Evolutionary conservation across 2,329 filamentous ascomycete genomes (phyloP), one percentile per base, ranked within the genome.

Genomic region (Arthrobotrys conoides): DNA sequence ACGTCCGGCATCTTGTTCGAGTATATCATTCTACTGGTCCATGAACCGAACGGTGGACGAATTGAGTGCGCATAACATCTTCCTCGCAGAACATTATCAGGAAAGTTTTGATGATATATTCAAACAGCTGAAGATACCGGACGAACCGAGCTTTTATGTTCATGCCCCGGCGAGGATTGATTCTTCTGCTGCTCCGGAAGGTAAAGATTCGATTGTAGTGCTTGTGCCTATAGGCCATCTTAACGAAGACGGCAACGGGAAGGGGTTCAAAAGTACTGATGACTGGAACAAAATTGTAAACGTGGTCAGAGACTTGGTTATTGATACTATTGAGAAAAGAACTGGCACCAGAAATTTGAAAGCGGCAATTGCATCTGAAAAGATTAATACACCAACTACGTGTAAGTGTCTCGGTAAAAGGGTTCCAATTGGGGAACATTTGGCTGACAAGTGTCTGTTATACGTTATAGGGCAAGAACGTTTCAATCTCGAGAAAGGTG

Each of bases 51-150:
- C 87, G 65, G 85, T 93, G 0, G 88, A 89, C 0, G 88, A 91
- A 83, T 87, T 94, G 1, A 86, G 87, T 18, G 88, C 90, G 0
- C 92, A 94, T 84, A 94, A 93, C 83, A 92, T 93, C 81, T 94
- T 94, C 85, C 88, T 93, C 5, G 91, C 91, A 1, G 89, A 92
- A 81, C 87, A 91, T 80, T 94, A 93, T 83, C 87, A 87, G 64
- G 90, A 91, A 81, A 90, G 88, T n/a, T 93, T 93, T 82, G 91
- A 93, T 83, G 88, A 88, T 75, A 93, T 93, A 76, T 93, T 94
- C 86, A 89, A 91, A 80, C 85, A 88, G 33, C 90, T 93, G 76
- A 84, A 87, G 1, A 89, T 93, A 8, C 92, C 92, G 0, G 83
- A 87, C 0, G 87, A 93, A 75, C 91, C 91, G 0, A 91, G 89